These are phyloP conservation scores for Populus ilicifolia DNA, from an alignment of 345 rosid genomes.

Conservation along the genomic window DNA sequence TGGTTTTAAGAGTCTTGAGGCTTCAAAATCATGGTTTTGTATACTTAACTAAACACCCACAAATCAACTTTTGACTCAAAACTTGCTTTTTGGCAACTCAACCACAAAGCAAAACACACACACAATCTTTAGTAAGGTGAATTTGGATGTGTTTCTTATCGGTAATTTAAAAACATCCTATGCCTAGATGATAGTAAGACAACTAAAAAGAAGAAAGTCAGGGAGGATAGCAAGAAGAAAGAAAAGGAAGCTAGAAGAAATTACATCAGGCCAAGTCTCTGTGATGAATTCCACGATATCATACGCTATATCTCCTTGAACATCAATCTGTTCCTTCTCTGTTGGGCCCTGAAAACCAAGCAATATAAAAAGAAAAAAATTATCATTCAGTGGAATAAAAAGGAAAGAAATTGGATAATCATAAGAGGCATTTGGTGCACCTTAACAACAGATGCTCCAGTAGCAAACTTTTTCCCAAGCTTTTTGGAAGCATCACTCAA, in stretches of 20 bases:
- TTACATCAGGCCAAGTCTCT: conserved; percentile 88
- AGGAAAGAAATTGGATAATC: background rate
- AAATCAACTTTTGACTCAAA: background rate
- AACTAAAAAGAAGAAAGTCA: background rate
- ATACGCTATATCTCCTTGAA: conserved; percentile 91
- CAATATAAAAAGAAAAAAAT: background rate
- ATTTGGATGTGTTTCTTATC: background rate
- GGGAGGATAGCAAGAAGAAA: background rate
- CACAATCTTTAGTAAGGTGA: background rate
- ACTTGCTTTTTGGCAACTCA: background rate
- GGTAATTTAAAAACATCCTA: background rate
- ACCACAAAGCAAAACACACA: background rate
- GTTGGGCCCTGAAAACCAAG: conserved; percentile 72
- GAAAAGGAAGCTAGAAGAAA: background rate
- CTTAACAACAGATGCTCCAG: conserved; percentile 98
- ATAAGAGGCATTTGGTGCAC: conserved; percentile 31
- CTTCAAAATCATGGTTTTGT: background rate
- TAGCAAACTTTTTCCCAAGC: conserved; percentile 95
- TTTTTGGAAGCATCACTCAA: conserved; percentile 90
- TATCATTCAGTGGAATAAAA: background rate
- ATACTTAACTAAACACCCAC: background rate
- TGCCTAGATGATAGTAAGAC: background rate
- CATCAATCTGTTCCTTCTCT: conserved; percentile 95
- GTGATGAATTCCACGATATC: conserved; percentile 83
- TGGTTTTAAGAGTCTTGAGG: background rate